These are phyloP conservation scores for Penicillium angulare DNA, from an alignment of 495 filamentous ascomycete species.

Conservation along the genomic window DNA sequence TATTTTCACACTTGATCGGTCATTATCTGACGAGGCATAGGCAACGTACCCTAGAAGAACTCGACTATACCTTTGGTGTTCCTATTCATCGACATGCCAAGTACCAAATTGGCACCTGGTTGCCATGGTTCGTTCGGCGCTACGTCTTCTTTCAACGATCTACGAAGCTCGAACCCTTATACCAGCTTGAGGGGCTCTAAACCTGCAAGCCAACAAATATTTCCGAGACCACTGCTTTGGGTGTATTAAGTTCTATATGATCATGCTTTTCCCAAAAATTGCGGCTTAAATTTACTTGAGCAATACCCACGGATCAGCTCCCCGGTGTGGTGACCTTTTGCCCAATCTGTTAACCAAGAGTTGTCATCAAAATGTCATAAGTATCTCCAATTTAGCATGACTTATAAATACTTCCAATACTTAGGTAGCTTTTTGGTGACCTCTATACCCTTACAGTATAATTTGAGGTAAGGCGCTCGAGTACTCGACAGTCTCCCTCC, in stretches of 20 bases:
- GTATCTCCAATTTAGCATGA: too few relatives aligned
- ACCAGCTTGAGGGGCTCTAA: slow-evolving; percentile 50
- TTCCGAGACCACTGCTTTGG: too few relatives aligned
- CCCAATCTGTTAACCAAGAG: background rate
- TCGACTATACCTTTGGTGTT: slow-evolving; percentile 78
- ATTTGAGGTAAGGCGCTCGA: slow-evolving; percentile 12
- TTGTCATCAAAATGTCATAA: background rate
- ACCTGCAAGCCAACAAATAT: background rate
- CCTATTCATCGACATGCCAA: slow-evolving; percentile 56
- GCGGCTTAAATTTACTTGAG: background rate
- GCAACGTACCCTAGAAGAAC: slow-evolving; percentile 72
- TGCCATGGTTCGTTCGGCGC: slow-evolving; percentile 67
- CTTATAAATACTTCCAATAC: too few relatives aligned
- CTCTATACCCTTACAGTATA: background rate
- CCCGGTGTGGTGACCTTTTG: background rate
- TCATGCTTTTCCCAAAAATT: too few relatives aligned
- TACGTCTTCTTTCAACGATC: slow-evolving; percentile 56
- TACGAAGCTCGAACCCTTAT: slow-evolving; percentile 58
- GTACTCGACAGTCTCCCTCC: slow-evolving; percentile 11
- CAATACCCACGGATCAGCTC: background rate
- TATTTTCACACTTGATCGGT: too few relatives aligned
- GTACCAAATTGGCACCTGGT: slow-evolving; percentile 59
- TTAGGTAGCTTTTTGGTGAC: too few relatives aligned
- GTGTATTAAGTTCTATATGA: too few relatives aligned
- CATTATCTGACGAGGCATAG: slow-evolving; percentile 38